phyloP scores from a whole-genome alignment of 2,329 filamentous ascomycete genomes.

The Aspergillus flavus region DNA sequence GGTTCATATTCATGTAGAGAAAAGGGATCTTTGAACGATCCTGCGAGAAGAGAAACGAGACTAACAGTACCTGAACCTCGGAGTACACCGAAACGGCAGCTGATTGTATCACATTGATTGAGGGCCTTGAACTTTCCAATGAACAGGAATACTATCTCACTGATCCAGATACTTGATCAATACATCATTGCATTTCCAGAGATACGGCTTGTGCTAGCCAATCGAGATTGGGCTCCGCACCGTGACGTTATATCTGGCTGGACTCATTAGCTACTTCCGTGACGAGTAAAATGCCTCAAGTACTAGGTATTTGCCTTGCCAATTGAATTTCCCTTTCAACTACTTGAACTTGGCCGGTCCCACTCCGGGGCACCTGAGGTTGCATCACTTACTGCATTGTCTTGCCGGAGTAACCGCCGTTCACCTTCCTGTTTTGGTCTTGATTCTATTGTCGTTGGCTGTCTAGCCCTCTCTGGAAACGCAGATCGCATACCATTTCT shows the following conservation, averaged over 20 bases:
- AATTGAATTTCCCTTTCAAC: neutral
- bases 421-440: neutral
- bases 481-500: neutral
- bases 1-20: too few species aligned
- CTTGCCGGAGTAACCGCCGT: neutral
- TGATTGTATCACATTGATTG: neutral
- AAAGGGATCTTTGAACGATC: too few species aligned
- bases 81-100: too few species aligned
- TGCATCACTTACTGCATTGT: neutral
- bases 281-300: neutral
- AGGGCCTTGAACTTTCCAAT: neutral
- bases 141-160: too few species aligned
- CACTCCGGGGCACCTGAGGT: neutral
- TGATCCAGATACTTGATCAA: neutral
- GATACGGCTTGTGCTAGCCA: neutral
- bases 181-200: neutral
- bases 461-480: neutral
- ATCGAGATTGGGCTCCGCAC: neutral
- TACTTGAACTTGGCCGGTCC: neutral
- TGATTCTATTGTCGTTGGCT: neutral
- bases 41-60: neutral
- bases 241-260: neutral
- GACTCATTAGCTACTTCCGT: neutral
- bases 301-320: neutral
- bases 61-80: too few species aligned